Evolutionary conservation across 1,284 basidiomycete species (phyloP), one percentile per base, ranked within the genome.

Genomic region (Gomphus sp.): DNA sequence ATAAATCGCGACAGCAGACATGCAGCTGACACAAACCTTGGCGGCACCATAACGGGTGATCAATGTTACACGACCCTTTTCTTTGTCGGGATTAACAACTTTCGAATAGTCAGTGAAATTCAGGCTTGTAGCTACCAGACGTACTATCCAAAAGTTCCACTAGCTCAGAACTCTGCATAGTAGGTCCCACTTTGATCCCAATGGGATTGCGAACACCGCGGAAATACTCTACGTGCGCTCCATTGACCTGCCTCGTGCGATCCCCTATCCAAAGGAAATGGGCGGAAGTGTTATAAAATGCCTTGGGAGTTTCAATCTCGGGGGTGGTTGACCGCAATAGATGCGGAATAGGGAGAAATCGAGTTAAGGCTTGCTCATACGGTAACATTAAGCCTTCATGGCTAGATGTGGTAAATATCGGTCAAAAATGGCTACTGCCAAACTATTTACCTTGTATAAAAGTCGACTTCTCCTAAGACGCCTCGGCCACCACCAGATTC

Each of bases 201-300:
- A 99, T 92, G 0, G 96, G 96, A 71, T 99, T 99, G 52, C 91
- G 81, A 60, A 99, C 92, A 4, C 95, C 93, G 52, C 93, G 77
- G 72, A 96, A 95, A 72, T 95, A 96, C 74, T 98, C 96, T 36
- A 98, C 85, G 69, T 99, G 96, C 1, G 95, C 96, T 16, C 93
- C 93, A 61, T 87, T 84, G 3, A 98, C 74, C 72, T 97, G 92
- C 49, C 96, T 77, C n/a, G 96, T 99, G 53, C 96, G 82, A 73
- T 99, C 96, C 0, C 96, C 96, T 58, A 99, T 91, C 96, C 96
- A 99, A 61, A 98, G 74, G 72, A 96, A 96, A 70, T 97, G 95
- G 5, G 92, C 90, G 6, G 92, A 92, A 8, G 90, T 88, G 67
- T 93, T 92, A 72, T 93, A 94, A 67, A 79, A 78, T n/a, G 76